phyloP scores from a whole-genome alignment of 1,139 yeast genomes.

The Sugiyamaella pinicola region DNA sequence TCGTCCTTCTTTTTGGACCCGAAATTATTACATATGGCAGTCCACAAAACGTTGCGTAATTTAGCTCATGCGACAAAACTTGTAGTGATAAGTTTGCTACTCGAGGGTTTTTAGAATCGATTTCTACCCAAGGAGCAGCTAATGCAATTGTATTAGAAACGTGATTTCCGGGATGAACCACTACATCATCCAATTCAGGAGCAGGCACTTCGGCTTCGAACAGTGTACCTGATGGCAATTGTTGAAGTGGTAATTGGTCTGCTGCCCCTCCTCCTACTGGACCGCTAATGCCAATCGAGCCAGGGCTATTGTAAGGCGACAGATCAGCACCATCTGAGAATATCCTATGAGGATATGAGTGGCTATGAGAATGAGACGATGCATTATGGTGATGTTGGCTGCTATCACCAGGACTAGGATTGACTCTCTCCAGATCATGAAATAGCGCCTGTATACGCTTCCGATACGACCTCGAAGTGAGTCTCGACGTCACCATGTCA shows the following conservation, averaged over 20 bases:
- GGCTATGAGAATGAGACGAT: not conserved
- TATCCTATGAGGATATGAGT: constrained; percentile 10
- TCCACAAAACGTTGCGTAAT: constrained; percentile 62
- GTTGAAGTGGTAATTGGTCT: constrained; percentile 8
- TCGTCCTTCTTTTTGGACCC: constrained; percentile 60
- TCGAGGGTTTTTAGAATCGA: constrained; percentile 53
- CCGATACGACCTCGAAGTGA: constrained; percentile 41
- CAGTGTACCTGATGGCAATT: constrained; percentile 4
- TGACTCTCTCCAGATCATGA: constrained; percentile 28
- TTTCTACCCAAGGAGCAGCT: constrained; percentile 64
- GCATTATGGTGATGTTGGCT: not conserved
- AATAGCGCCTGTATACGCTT: constrained; percentile 37
- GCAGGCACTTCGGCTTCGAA: constrained; percentile 15
- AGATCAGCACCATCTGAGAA: constrained; percentile 14
- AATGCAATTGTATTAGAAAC: constrained; percentile 51
- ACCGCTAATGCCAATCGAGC: not conserved
- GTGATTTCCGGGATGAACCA: constrained; percentile 44
- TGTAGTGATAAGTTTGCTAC: constrained; percentile 56
- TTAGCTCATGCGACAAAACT: constrained; percentile 57
- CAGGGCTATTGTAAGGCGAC: constrained; percentile 13
- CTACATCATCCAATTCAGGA: constrained; percentile 36
- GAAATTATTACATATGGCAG: constrained; percentile 54
- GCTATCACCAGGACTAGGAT: constrained; percentile 6
- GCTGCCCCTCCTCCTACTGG: not conserved
- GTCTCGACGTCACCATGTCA: constrained; percentile 44